Evolutionary conservation across 2,329 filamentous ascomycete genomes (phyloP).

Genomic region (Venturia asperata): DNA sequence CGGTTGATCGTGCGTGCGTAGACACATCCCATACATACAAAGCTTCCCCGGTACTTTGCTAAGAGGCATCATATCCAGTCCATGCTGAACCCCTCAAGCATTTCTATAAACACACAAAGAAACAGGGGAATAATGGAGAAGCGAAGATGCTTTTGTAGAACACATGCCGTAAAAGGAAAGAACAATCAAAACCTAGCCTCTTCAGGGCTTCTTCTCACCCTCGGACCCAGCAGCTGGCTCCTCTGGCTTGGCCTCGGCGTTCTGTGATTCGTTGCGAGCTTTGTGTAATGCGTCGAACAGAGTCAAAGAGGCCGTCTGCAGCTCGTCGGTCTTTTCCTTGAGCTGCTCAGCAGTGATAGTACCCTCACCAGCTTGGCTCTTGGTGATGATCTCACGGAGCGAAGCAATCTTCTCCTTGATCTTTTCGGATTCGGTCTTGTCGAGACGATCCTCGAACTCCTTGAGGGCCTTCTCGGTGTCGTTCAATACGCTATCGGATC

Average conservation of each 20-base stretch:
- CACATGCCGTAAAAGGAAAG: constrained; percentile 29
- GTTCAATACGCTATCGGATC: constrained; percentile 90
- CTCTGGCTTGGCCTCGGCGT: constrained; percentile 41
- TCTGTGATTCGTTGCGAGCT: constrained; percentile 61
- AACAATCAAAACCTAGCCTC: constrained; percentile 14
- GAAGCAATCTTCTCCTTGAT: constrained; percentile 88
- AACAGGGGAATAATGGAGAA: constrained; percentile 16
- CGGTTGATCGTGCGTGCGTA: constrained; percentile 8
- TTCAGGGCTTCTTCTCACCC: constrained; percentile 64
- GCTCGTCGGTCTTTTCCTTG: constrained; percentile 97
- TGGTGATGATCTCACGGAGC: constrained; percentile 83
- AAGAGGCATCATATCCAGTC: neutral
- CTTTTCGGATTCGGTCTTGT: constrained; percentile 88
- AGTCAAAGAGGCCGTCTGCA: constrained; percentile 90
- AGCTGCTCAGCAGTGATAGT: constrained; percentile 81
- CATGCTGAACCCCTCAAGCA: neutral
- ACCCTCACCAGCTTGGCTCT: constrained; percentile 90
- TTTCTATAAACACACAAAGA: constrained; percentile 21
- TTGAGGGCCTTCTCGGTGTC: constrained; percentile 98
- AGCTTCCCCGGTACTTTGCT: neutral
- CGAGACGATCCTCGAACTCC: constrained; percentile 91
- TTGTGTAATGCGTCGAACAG: constrained; percentile 99
- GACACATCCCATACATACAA: constrained; percentile 5
- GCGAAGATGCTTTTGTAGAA: constrained; percentile 13
- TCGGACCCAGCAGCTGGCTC: constrained; percentile 42